Evolutionary conservation across 305 asterid species (phyloP), one percentile per base, ranked within the genome.

Genomic region (Rubia tinctorum): DNA sequence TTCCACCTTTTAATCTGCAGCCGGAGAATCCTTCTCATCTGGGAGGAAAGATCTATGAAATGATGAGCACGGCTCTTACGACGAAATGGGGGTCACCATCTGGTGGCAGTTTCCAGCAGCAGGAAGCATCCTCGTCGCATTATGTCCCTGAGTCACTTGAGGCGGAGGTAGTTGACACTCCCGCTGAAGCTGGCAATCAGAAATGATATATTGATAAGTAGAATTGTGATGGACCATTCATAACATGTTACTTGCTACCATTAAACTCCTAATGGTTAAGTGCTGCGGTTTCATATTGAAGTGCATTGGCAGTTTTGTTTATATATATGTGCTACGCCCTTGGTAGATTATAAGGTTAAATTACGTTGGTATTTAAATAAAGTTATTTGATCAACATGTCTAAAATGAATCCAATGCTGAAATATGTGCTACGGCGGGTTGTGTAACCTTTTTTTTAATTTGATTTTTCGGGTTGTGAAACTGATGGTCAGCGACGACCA

Each of bases 11-110:
- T 39, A 49, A 60, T 39, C 70, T 76, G 75, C 90, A 94, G 99
- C 98, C 99, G 1, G 99, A 95, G 81, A 90, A 88, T 72, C 98
- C 99, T 15, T 91, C 99, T 30, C 94, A 88, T 77, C 91, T 95
- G 5, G 99, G 99, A 68, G 98, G 97, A 64, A 92, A 89, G 85
- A 92, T 95, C 11, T 95, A 95, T 25, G 97, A 88, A 82, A 95
- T 95, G 99, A 95, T 95, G 99, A 88, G 82, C 82, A 51, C 82
- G 88, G 99, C 98, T 27, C 97, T 94, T 25, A 74, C 85, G 51
- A 88, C 94, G 39, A 90, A 84, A 78, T 91, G 91, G 95, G 93
- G 86, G 65, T 45, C 60, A 53, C 60, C 74, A 55, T 39, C 91
- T 51, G 62, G 70, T 1, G 73, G 71, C 27, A 81, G 47, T 25